Evolutionary conservation across 805 yeast species (phyloP).

Genomic region (Ogataea parapolymorpha): DNA sequence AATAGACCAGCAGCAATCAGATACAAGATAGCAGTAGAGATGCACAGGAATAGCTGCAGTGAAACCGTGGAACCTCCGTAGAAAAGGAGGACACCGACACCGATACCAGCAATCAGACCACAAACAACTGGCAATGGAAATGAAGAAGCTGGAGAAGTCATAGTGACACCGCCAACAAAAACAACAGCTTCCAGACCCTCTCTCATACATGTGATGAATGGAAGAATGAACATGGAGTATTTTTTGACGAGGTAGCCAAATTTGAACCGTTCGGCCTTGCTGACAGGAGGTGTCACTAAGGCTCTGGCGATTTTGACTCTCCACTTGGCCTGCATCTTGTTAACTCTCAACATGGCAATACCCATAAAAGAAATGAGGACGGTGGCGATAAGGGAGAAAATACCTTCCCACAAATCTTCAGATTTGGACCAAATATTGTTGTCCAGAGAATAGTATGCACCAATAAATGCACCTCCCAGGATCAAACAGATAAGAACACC

Average conservation of each 20-base stretch:
- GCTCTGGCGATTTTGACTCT: slow-evolving; percentile 90
- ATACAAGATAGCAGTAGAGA: slow-evolving; percentile 85
- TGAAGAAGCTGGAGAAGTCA: slow-evolving; percentile 47
- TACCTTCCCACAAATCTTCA: slow-evolving; percentile 97
- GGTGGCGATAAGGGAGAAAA: slow-evolving; percentile 87
- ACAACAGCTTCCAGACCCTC: slow-evolving; percentile 97
- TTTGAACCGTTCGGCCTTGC: slow-evolving; percentile 48
- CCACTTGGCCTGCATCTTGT: slow-evolving; percentile 97
- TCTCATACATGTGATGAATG: slow-evolving; percentile 87
- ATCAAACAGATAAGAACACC: slow-evolving; percentile 80
- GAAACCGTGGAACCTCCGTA: slow-evolving; percentile 79
- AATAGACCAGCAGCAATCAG: slow-evolving; percentile 89
- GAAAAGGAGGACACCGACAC: slow-evolving; percentile 69
- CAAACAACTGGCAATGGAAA: slow-evolving; percentile 92
- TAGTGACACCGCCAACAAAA: slow-evolving; percentile 94
- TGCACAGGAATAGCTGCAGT: slow-evolving; percentile 81
- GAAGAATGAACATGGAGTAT: slow-evolving; percentile 85
- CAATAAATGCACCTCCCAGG: slow-evolving; percentile 92
- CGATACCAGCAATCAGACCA: slow-evolving; percentile 77
- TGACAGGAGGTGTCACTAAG: slow-evolving; percentile 54
- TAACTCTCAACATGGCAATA: slow-evolving; percentile 90
- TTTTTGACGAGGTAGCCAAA: slow-evolving; percentile 58
- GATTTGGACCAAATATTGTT: slow-evolving; percentile 81
- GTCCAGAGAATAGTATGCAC: slow-evolving; percentile 79
- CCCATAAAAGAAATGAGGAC: slow-evolving; percentile 92